Evolutionary conservation across 2,329 filamentous ascomycete species (phyloP).

Genomic region (Penicillium sp.): DNA sequence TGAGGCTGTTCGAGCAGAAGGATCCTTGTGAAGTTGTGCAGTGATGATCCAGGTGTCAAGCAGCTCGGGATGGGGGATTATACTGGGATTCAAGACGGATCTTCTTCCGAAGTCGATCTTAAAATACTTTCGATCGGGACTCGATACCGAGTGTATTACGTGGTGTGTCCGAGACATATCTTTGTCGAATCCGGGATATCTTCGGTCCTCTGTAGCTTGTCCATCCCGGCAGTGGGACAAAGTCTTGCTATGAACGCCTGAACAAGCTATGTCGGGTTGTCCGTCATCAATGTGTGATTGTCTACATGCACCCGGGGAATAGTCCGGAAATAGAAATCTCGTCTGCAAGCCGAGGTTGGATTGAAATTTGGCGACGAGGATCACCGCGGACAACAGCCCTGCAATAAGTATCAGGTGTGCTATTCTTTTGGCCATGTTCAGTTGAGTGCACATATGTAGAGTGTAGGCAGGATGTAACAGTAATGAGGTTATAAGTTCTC

Average conservation of each 20-base stretch:
- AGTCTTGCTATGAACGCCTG: neutral
- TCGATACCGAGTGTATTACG: conserved; percentile 49
- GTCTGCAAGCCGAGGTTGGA: neutral
- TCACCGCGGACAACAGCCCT: conserved; percentile 1
- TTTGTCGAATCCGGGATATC: neutral
- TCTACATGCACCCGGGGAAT: neutral
- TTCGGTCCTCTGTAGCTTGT: neutral
- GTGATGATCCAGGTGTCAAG: conserved; percentile 52
- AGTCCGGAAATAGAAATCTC: neutral
- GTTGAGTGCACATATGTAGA: neutral
- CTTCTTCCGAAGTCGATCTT: conserved; percentile 46
- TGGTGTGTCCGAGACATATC: conserved; percentile 16
- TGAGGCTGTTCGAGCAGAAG: conserved; percentile 17
- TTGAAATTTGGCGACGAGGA: neutral
- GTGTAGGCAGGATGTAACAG: neutral
- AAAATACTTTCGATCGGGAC: conserved; percentile 48
- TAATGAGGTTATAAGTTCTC: neutral
- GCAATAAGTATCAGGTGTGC: conserved; percentile 2
- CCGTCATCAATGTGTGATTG: neutral
- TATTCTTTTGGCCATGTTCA: conserved; percentile 1
- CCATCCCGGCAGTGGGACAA: neutral
- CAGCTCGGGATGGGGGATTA: conserved; percentile 54
- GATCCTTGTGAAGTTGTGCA: conserved; percentile 43
- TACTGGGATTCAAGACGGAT: conserved; percentile 53
- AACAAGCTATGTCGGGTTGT: neutral